A percentile compares a stretch with the other conserved stretches of the same genome.
These are phyloP conservation scores for Amanita fuliginea DNA, from an alignment of 768 basidiomycete species.

Conservation along the genomic window DNA sequence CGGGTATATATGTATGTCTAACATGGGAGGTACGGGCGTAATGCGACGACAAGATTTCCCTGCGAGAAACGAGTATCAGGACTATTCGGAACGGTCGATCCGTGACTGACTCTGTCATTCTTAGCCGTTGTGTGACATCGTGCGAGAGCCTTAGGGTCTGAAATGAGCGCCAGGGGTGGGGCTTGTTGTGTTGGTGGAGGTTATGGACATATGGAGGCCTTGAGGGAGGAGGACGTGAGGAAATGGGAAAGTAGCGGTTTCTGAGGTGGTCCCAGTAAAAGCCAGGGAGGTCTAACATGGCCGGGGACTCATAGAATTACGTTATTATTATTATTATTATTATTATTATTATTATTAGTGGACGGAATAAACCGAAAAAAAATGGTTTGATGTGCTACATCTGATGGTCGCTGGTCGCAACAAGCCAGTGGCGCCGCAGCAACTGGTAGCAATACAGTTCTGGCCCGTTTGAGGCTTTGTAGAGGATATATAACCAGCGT, in stretches of 20 bases:
- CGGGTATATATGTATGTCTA: slow-evolving; percentile 17
- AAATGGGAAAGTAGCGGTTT: slow-evolving; percentile 48
- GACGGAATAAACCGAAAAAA: no score
- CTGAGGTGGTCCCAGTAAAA: slow-evolving; percentile 40
- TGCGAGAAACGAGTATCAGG: slow-evolving; percentile 10
- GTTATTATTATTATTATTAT: no score
- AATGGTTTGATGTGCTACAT: no score
- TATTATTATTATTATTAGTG: no score
- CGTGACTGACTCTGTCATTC: not conserved
- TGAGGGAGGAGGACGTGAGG: slow-evolving; percentile 22
- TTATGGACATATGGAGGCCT: slow-evolving; percentile 2
- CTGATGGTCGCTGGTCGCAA: no score
- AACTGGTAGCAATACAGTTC: no score
- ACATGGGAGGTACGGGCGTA: slow-evolving; percentile 25
- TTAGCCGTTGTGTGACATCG: not conserved
- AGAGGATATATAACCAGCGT: no score
- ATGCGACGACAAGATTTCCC: slow-evolving; percentile 29
- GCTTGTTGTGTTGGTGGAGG: not conserved
- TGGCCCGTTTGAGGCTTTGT: no score
- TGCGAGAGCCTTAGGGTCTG: not conserved
- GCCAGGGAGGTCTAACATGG: slow-evolving; percentile 36
- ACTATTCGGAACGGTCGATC: not conserved
- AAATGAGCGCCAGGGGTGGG: not conserved
- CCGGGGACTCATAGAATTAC: slow-evolving; percentile 16
- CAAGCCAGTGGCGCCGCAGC: no score